A percentile compares a stretch with the other conserved stretches of the same genome.
These are phyloP conservation scores for Citrullus mucosospermus DNA, from an alignment of 306 rosid genomes.

Conservation along the genomic window DNA sequence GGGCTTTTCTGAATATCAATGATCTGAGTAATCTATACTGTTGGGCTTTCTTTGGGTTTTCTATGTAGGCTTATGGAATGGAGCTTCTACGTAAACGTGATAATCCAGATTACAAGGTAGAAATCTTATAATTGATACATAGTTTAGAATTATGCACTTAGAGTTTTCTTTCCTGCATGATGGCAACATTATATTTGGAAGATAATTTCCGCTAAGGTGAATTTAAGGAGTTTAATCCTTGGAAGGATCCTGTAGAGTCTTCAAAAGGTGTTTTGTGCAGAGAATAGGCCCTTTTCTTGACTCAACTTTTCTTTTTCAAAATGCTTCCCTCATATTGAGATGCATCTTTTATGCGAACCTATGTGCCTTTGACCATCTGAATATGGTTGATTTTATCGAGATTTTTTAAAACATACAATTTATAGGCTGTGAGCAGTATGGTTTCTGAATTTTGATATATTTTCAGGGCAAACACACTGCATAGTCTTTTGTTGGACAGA, in stretches of 20 bases:
- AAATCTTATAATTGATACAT: slow-evolving; percentile 5
- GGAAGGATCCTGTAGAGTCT: not conserved
- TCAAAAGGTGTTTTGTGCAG: not conserved
- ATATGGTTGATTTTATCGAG: not conserved
- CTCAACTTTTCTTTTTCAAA: not conserved
- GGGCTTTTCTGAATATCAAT: not conserved
- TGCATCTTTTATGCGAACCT: not conserved
- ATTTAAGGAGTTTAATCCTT: not conserved
- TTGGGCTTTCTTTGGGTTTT: not conserved
- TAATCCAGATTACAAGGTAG: slow-evolving; percentile 85
- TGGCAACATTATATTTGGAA: not conserved
- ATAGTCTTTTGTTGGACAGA: not conserved
- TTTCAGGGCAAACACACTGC: not conserved
- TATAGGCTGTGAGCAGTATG: not conserved
- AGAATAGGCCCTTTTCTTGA: not conserved
- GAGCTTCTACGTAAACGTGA: slow-evolving; percentile 78
- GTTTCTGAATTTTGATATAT: not conserved
- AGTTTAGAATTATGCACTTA: not conserved
- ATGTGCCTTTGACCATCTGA: not conserved
- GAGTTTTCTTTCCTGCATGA: not conserved
- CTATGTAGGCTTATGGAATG: slow-evolving; percentile 66
- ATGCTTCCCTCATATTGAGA: not conserved
- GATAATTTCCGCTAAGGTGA: not conserved
- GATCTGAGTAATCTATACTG: not conserved
- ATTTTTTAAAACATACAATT: not conserved